Conservation (phyloP, 2,329 filamentous ascomycete genomes). For the Neocatenulostroma microsporum region DNA sequence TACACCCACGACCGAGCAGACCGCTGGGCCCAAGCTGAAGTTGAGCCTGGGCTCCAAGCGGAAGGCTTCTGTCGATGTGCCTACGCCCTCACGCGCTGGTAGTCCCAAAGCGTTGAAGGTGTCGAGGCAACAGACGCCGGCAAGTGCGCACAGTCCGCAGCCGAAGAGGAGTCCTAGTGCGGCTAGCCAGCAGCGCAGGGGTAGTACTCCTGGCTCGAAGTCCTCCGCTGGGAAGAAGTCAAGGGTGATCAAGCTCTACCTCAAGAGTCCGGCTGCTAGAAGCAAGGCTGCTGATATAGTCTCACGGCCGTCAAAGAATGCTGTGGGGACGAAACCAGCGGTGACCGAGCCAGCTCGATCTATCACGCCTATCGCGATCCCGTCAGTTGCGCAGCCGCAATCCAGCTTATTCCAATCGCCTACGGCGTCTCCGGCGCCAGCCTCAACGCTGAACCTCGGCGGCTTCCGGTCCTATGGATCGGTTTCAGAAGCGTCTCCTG, state of each 20-base stretch:
- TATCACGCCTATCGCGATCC: constrained; percentile 3
- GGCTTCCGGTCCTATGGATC: too few species aligned
- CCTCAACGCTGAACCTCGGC: constrained; percentile 15
- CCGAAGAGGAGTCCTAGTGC: constrained; percentile 11
- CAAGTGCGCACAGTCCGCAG: constrained; percentile 1
- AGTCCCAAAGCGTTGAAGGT: constrained; percentile 21
- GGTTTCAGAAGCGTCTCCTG: too few species aligned
- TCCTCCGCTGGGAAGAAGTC: constrained; percentile 4
- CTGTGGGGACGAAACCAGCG: neutral
- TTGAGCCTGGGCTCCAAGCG: constrained; percentile 15
- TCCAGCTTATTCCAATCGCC: constrained; percentile 1
- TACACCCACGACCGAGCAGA: constrained; percentile 3
- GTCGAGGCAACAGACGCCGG: constrained; percentile 9
- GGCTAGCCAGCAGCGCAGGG: constrained; percentile 6
- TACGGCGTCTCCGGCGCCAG: constrained; percentile 8
- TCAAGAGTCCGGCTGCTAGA: constrained; percentile 10
- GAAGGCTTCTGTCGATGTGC: constrained; percentile 14
- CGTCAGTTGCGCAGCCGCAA: constrained; percentile 1
- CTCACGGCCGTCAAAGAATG: constrained; percentile 10
- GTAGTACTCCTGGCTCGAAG: constrained; percentile 8
- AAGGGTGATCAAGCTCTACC: constrained; percentile 4
- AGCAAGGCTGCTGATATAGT: constrained; percentile 15
- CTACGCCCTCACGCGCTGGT: constrained; percentile 10
- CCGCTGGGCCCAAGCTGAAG: constrained; percentile 3
- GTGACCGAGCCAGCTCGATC: constrained; percentile 1